Conservation (phyloP, 345 rosid species). For the Citrus mangshanensis region DNA sequence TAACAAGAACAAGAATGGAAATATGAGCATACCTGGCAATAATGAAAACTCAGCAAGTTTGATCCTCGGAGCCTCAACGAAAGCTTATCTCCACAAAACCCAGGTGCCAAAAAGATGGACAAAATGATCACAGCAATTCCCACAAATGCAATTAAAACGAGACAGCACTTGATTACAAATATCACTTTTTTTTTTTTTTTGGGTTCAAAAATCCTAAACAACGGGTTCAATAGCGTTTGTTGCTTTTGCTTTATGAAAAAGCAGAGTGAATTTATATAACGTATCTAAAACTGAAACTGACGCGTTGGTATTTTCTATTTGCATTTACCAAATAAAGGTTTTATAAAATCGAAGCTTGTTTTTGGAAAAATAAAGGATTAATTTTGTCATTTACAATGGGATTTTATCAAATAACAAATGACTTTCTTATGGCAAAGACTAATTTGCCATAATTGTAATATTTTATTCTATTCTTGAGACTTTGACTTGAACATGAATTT, state of each 20-base stretch:
- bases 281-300: background rate
- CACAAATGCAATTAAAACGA: background rate
- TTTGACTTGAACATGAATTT: background rate
- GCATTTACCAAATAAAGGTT: background rate
- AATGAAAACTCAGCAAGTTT: background rate
- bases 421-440: background rate
- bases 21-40: background rate
- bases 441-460: background rate
- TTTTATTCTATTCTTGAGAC: background rate
- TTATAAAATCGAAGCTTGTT: background rate
- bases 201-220: background rate
- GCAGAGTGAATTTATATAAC: background rate
- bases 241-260: background rate
- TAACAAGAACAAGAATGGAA: background rate
- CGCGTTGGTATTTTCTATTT: background rate
- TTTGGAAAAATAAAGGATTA: background rate
- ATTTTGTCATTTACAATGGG: background rate
- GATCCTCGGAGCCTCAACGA: background rate
- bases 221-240: background rate
- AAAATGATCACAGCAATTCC: background rate
- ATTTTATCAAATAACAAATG: background rate
- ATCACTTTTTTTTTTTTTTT: background rate
- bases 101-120: background rate
- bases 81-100: background rate
- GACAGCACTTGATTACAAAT: background rate